A percentile compares a stretch with the other conserved stretches of the same genome.
These are phyloP conservation scores for Zalerion maritima DNA, from an alignment of 495 filamentous ascomycete species.

Conservation along the genomic window DNA sequence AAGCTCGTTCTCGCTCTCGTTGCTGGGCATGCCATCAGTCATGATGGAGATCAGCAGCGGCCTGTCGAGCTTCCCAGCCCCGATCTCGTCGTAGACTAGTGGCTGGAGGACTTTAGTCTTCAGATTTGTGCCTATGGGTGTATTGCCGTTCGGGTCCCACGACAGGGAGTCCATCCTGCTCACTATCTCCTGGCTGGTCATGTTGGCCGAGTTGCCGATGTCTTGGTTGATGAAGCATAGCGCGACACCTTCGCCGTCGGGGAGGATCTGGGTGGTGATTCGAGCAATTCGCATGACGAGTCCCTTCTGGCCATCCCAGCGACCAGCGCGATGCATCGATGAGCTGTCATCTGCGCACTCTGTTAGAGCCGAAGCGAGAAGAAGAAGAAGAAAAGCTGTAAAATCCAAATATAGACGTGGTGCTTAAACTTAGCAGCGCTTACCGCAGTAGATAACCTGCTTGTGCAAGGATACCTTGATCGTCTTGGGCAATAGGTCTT, in stretches of 20 bases:
- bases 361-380: no score
- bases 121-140: conserved; percentile 7
- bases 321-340: conserved; percentile 7
- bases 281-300: conserved; percentile 7
- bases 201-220: not conserved
- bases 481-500: conserved; percentile 8
- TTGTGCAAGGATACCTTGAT: conserved; percentile 7
- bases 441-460: conserved; percentile 11
- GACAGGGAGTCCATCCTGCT: not conserved
- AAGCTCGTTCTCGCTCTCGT: no score
- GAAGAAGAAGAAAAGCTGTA: not conserved
- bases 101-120: conserved; percentile 1
- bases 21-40: no score
- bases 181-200: conserved; percentile 2
- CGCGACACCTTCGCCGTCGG: conserved; percentile 8
- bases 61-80: no score
- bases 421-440: conserved; percentile 2
- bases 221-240: conserved; percentile 9
- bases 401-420: not conserved
- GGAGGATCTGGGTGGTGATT: conserved; percentile 7
- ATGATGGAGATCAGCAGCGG: no score
- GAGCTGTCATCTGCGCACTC: conserved; percentile 6
- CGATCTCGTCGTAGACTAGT: conserved; percentile 4
- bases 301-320: conserved; percentile 7
- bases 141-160: conserved; percentile 5